Base-by-base conservation (phyloP, 208 protist species). In the Leptomonas pyrrhocoris region DNA sequence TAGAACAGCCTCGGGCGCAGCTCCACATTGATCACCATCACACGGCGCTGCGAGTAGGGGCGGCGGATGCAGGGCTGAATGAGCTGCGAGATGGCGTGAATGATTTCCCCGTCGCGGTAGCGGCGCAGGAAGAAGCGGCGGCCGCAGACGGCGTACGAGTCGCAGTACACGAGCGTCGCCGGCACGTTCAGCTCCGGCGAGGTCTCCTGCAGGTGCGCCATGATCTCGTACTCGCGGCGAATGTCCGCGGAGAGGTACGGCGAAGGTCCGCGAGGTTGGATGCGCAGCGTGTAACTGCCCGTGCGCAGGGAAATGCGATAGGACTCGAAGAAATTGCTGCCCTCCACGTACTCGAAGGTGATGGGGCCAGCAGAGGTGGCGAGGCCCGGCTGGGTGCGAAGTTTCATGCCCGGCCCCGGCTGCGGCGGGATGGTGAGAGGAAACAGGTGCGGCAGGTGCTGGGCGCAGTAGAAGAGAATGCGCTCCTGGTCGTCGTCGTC, bases 281-380 rank as follows among this genome's bases (percentile, higher is more conserved):
- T 85, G 62, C 88, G 85, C 36, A 94, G 74, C 7, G 77, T 65
- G 78, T 84, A 94, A 67, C 81, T 88, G n/a, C 88, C 88, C 2
- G 85, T 94, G 56, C 88, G 82, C 18, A 90, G 76, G 15, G 88
- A 91, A 42, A 94, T 65, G 38, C 88, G 85, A 68, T 84, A 94
- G 2, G 88, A 83, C 65, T 88, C 77, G 42, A 89, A 89, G 72
- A 82, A 90, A 3, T 77, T 51, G 50, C 72, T 86, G 21, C 80
- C 79, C 40, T 83, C 54, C 45, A 93, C 59, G 58, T 85, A 84
- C 62, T 94, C 88, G 61, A 94, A 91, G 16, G 60, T 19, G 59
- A 94, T 85, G 40, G 83, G 83, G 15, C 88, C 88, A 11, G 79
- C 57, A 23, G 81, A 88, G 31, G 88, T 94, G 19, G 83, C 83